Evolutionary conservation across 352 stramenopile species (phyloP).

Genomic region (Globisporangium barbulae): DNA sequence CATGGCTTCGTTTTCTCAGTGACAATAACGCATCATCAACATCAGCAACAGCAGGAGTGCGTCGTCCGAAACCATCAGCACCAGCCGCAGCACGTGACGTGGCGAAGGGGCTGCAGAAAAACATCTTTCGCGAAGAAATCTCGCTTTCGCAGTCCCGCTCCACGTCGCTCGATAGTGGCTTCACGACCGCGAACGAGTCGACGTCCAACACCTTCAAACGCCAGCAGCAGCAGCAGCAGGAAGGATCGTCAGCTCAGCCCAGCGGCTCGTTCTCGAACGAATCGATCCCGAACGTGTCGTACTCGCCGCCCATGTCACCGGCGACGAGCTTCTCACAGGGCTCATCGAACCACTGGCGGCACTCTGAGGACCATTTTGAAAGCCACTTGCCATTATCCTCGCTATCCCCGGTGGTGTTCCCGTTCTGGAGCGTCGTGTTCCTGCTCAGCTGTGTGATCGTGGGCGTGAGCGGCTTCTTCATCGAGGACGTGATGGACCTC

Average conservation of each 20-base stretch:
- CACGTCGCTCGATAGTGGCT: constrained; percentile 6
- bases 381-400: background rate
- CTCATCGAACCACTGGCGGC: constrained; percentile 5
- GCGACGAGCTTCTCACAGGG: background rate
- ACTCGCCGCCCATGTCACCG: constrained; percentile 25
- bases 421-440: constrained; percentile 43
- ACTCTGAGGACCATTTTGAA: background rate
- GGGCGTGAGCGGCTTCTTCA: constrained; percentile 48
- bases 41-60: constrained; percentile 9
- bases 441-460: constrained; percentile 36
- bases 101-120: background rate
- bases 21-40: constrained; percentile 3
- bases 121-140: constrained; percentile 28
- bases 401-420: constrained; percentile 18
- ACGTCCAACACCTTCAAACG: background rate
- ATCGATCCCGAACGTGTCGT: constrained; percentile 27
- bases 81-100: constrained; percentile 8
- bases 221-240: constrained; percentile 8
- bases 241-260: background rate
- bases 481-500: constrained; percentile 45
- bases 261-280: constrained; percentile 16
- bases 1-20: too few relatives aligned
- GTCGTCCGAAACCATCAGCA: background rate
- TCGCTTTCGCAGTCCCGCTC: constrained; percentile 17
- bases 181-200: constrained; percentile 5